These are phyloP conservation scores for Niebla homalea DNA, from an alignment of 495 filamentous ascomycete species.

Conservation along the genomic window DNA sequence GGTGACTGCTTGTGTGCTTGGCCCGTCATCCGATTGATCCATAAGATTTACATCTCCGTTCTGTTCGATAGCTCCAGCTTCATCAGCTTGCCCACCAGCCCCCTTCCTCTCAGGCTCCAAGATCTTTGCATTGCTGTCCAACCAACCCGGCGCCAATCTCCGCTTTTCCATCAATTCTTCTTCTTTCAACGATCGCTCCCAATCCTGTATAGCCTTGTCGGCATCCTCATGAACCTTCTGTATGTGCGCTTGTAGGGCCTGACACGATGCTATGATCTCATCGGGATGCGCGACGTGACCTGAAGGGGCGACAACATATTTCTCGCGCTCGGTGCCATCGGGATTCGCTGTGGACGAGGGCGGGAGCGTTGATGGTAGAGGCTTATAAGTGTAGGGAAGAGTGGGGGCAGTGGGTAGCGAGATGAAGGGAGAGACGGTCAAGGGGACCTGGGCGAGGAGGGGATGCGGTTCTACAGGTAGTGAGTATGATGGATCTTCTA, in stretches of 20 bases:
- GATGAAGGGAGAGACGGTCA: slow-evolving; percentile 91
- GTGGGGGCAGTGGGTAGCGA: slow-evolving; percentile 81
- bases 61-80: slow-evolving; percentile 12
- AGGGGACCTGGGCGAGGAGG: slow-evolving; percentile 78
- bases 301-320: slow-evolving; percentile 58
- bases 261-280: slow-evolving; percentile 68
- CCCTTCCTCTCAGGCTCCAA: slow-evolving; percentile 54
- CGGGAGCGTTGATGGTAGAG: slow-evolving; percentile 72
- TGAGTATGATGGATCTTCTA: background rate
- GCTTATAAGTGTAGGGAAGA: slow-evolving; percentile 88
- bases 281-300: slow-evolving; percentile 69
- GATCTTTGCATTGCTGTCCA: slow-evolving; percentile 77
- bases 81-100: slow-evolving; percentile 14
- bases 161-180: slow-evolving; percentile 86
- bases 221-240: slow-evolving; percentile 49
- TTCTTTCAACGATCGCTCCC: slow-evolving; percentile 57
- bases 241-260: slow-evolving; percentile 62
- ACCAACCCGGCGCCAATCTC: slow-evolving; percentile 81
- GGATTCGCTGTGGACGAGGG: slow-evolving; percentile 52
- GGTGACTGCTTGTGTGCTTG: slow-evolving; percentile 25
- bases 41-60: slow-evolving; percentile 30
- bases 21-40: slow-evolving; percentile 29
- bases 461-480: slow-evolving; percentile 57
- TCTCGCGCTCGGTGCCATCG: slow-evolving; percentile 32
- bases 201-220: slow-evolving; percentile 46